Percentiles rank a stretch among this genome's conserved stretches.
These are phyloP conservation scores for Aspergillus sp. DNA, from an alignment of 2,329 filamentous ascomycete species.

Conservation along the genomic window DNA sequence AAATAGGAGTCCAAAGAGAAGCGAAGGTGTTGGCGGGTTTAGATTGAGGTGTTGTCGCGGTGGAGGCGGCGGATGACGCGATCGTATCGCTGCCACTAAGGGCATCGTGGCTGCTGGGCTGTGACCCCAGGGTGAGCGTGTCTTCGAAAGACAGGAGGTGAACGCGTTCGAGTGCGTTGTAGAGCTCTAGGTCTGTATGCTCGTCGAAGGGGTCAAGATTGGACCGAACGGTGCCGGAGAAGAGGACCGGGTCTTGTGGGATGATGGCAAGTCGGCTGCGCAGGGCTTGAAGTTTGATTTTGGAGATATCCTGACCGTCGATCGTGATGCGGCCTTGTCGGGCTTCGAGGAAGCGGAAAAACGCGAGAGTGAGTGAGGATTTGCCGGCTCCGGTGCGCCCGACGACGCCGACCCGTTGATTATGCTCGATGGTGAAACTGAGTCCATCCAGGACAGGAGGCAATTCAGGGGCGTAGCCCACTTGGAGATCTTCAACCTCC, in stretches of 20 bases:
- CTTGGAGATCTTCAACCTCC: conserved; percentile 70
- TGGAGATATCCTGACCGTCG: conserved; percentile 49
- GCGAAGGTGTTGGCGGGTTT: conserved; percentile 52
- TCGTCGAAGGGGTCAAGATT: conserved; percentile 76
- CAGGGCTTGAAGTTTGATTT: conserved; percentile 51
- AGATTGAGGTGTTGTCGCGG: background rate
- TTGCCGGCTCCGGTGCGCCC: conserved; percentile 33
- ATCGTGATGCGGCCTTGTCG: conserved; percentile 24
- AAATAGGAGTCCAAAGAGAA: conserved; percentile 62
- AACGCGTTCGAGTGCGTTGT: conserved; percentile 67
- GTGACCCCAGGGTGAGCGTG: conserved; percentile 28
- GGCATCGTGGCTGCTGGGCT: conserved; percentile 4
- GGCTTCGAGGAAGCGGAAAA: conserved; percentile 26
- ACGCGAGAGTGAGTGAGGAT: conserved; percentile 24
- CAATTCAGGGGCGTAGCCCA: conserved; percentile 68
- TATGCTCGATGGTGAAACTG: conserved; percentile 20
- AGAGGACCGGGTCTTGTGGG: conserved; percentile 78
- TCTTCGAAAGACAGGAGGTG: conserved; percentile 58
- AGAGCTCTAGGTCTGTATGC: conserved; percentile 66
- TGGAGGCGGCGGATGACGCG: conserved; percentile 5
- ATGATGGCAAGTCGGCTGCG: conserved; percentile 74
- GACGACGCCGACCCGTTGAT: conserved; percentile 27
- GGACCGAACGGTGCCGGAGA: conserved; percentile 72
- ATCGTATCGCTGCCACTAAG: conserved; percentile 13
- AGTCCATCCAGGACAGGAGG: conserved; percentile 38